phyloP scores from a whole-genome alignment of 371 early-diverging fungal species.

The Rhizopus arrhizus region DNA sequence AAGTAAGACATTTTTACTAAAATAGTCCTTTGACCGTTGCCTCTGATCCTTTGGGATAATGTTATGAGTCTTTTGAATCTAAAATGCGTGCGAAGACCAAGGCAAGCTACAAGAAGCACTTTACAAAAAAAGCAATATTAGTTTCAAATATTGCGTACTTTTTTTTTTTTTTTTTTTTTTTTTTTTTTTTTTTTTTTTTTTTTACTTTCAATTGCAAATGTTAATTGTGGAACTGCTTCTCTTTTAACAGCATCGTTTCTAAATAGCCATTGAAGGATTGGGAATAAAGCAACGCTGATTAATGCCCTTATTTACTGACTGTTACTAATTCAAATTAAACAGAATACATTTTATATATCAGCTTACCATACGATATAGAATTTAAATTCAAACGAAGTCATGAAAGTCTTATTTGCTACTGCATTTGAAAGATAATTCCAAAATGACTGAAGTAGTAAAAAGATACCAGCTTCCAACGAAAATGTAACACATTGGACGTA shows the following conservation, averaged over 20 bases:
- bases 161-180: background rate
- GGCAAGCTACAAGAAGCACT: conserved; percentile 26
- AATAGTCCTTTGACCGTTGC: conserved; percentile 13
- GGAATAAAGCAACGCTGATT: conserved; percentile 37
- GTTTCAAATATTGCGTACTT: too few relatives aligned
- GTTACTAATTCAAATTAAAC: too few relatives aligned
- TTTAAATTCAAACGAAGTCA: conserved; percentile 46
- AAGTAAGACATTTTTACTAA: conserved; percentile 36
- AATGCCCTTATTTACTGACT: conserved; percentile 24
- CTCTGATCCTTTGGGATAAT: conserved; percentile 15
- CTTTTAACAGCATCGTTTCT: conserved; percentile 26
- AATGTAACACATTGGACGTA: conserved; percentile 44
- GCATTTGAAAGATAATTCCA: conserved; percentile 50
- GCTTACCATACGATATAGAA: conserved; percentile 43
- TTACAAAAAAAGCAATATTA: background rate
- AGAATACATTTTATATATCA: too few relatives aligned
- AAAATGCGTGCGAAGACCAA: conserved; percentile 42
- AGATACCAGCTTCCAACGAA: conserved; percentile 37
- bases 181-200: background rate
- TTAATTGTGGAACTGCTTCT: conserved; percentile 40
- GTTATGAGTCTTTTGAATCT: conserved; percentile 34
- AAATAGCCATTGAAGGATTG: conserved; percentile 41
- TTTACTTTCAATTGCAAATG: conserved; percentile 41
- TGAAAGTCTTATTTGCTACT: conserved; percentile 41
- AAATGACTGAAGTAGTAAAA: conserved; percentile 48